Conservation (phyloP, 345 rosid species). For the Salix dunnii region DNA sequence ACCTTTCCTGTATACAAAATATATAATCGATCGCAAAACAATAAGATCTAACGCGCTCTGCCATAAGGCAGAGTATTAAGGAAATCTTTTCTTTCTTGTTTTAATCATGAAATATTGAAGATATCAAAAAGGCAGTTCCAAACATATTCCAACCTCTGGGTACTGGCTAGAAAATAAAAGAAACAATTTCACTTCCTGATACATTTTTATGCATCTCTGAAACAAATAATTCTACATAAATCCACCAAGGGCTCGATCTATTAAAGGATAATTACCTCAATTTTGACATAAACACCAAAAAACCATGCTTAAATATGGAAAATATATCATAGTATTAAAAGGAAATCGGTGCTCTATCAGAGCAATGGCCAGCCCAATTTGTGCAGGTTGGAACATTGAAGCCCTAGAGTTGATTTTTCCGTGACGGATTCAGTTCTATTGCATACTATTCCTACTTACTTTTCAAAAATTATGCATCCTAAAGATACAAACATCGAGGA, state of each 20-base stretch:
- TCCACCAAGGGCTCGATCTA: neutral
- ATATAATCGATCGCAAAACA: neutral
- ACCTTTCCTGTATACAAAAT: conserved; percentile 53
- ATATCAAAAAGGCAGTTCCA: neutral
- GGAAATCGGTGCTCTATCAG: neutral
- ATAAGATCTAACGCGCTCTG: neutral
- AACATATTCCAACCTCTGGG: neutral
- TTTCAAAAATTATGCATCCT: neutral
- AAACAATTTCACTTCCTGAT: neutral
- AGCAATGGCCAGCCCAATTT: neutral
- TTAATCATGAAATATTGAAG: neutral
- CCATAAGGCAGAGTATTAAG: neutral
- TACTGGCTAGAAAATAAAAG: neutral
- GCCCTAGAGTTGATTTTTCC: neutral
- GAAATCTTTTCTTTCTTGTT: neutral
- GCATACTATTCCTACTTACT: neutral
- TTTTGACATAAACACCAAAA: neutral
- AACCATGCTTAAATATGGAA: neutral
- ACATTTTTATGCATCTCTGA: neutral
- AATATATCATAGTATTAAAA: too few species aligned
- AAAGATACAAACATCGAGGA: neutral
- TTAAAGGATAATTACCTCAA: neutral
- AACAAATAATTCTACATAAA: neutral
- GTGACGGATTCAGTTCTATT: neutral
- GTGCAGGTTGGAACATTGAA: neutral